phyloP scores from a whole-genome alignment of 1,139 yeast species.

The Starmera stellimalicola region DNA sequence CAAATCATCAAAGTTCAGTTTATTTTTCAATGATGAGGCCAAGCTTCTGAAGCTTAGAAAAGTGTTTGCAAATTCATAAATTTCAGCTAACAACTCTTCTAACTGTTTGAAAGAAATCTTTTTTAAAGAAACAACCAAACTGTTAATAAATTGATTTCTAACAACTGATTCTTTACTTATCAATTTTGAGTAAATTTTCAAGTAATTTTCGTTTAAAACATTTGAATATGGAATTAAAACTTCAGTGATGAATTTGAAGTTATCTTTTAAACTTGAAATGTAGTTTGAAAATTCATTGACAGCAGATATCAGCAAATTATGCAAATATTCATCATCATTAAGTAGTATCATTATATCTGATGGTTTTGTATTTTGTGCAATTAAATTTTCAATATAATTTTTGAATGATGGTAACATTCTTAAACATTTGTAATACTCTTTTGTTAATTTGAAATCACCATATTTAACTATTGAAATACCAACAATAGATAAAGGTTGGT shows the following conservation, averaged over 20 bases:
- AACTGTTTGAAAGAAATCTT: constrained; percentile 2
- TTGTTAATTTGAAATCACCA: constrained; percentile 13
- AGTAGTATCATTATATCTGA: constrained; percentile 9
- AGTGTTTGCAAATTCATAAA: constrained; percentile 2
- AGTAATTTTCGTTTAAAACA: constrained; percentile 6
- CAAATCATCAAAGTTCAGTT: constrained; percentile 8
- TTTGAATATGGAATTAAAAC: constrained; percentile 8
- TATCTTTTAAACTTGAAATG: constrained; percentile 7
- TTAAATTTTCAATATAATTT: constrained; percentile 8
- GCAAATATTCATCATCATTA: constrained; percentile 23
- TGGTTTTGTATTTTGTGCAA: constrained; percentile 2
- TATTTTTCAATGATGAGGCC: constrained; percentile 5
- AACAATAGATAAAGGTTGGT: constrained; percentile 38
- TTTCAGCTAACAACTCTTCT: constrained; percentile 4
- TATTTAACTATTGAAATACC: constrained; percentile 20
- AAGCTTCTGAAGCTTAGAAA: constrained; percentile 1
- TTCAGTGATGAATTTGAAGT: constrained; percentile 12
- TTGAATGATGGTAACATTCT: constrained; percentile 19
- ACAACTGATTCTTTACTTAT: constrained; percentile 15
- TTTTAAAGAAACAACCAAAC: constrained; percentile 9
- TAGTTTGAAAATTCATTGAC: constrained; percentile 4
- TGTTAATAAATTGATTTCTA: constrained; percentile 15
- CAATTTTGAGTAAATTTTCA: constrained; percentile 15
- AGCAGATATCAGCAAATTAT: constrained; percentile 13
- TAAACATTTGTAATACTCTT: constrained; percentile 16